Base-by-base conservation (phyloP, 345 rosid species). In the Heritiera fomes region DNA sequence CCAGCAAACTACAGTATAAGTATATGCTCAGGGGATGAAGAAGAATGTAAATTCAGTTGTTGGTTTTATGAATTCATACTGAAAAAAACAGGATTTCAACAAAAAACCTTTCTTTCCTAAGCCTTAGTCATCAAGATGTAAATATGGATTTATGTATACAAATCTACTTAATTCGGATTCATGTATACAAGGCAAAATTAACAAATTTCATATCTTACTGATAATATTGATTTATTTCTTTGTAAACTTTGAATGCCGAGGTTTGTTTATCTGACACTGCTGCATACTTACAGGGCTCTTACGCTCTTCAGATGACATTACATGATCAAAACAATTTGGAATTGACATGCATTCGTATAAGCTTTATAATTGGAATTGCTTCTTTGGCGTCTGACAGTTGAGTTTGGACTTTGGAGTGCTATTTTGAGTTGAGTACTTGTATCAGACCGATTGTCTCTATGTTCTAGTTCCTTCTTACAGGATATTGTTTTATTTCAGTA, bases 271-370 rank as follows among this genome's bases (percentile, higher is more conserved):
- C 30, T 32, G 7, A n/a, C 38, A 14, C 11, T 43, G 30, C 63
- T 58, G 28, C 78, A 43, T 40, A 40, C 43, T 52, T 73, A 40
- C 90, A 92, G 97, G 97, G 97, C 23, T 77, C 87, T 49, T 88
- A 89, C 84, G 87, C 84, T 1, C 89, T 92, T 49, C 85, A 79
- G 85, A 84, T 90, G 88, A 87, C 84, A n/a, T 86, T 92, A 75
- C 77, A 77, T 20, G 90, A 87, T 75, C 71, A 78, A 15, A 77
- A 80, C 43, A 75, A 77, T n/a, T n/a, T 77, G 59, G 77, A 70
- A 76, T 79, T 92, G 78, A 85, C 90, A 7, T 92, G 94, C 84
- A 80, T 92, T 81, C 88, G 86, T 85, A 89, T 92, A 86, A 84
- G 83, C 14, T 92, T 85, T 82, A 85, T 68, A 23, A 79, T 86